Evolutionary conservation across 2,329 filamentous ascomycete genomes (phyloP), one percentile per base, ranked within the genome.

Genomic region (Colletotrichum caudatum): DNA sequence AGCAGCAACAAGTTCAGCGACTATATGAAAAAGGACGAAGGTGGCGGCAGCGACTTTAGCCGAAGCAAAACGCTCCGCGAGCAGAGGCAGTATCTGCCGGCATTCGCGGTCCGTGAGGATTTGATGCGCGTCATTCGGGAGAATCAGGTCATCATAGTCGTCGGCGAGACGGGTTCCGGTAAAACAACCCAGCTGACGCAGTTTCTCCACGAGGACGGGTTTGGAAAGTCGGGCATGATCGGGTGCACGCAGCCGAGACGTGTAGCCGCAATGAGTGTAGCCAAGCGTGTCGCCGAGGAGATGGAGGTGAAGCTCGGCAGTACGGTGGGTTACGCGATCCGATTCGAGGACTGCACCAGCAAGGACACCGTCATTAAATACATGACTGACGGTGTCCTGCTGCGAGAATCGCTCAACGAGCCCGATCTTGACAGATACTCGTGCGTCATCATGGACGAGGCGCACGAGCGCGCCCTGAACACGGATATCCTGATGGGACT

Each of bases 381-480:
- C 81, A 98, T 99, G 95, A 99, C 96, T 0, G 97, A 99, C 78
- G 96, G 96, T 84, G 94, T 99, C 29, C 84, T 99, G 56, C 88
- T 99, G 41, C 90, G 96, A 83, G 97, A 99, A 78, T 98, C 94
- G 7, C 86, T 99, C 14, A 95, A 94, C 71, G 95, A 98, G 80
- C 90, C 92, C 8, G 95, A 99, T 80, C 86, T 99, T 57, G 96
- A 98, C 81, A 93, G 94, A 74, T 99, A 99, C 80, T 97, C 95
- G 18, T 98, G 95, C 80, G 94, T 99, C 77, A 99, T 99, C 81
- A 99, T 99, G 96, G 96, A 99, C 79, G 96, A 99, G 84, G 97
- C 96, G 5, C 96, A 99, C 87, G 96, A 99, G 82, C 90, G 96
- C 80, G 95, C 96, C 1, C 84, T 99, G 61, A 98, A 99, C 78